Conservation (phyloP, 805 yeast species). For the Saccharomycopsis sp. region DNA sequence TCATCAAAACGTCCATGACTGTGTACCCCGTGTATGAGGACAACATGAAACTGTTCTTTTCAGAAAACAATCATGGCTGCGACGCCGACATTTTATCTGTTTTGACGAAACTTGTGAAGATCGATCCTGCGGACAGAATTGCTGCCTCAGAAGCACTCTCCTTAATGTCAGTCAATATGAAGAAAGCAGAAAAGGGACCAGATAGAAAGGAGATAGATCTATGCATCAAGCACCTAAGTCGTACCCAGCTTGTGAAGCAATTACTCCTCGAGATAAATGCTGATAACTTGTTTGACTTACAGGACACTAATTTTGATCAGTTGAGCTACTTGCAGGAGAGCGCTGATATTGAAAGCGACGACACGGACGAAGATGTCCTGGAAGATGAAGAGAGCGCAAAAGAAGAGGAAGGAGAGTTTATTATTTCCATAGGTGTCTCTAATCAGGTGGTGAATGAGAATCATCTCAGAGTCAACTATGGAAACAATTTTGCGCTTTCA, state of each 20-base stretch:
- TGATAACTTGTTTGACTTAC: neutral
- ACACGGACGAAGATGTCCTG: neutral
- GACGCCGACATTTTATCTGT: neutral
- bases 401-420: neutral
- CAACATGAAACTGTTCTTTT: neutral
- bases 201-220: neutral
- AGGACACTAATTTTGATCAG: neutral
- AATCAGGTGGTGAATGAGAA: neutral
- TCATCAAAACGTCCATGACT: constrained; percentile 1
- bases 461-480: neutral
- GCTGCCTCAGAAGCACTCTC: neutral
- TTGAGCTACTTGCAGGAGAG: neutral
- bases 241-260: neutral
- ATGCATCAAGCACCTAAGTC: neutral
- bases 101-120: neutral
- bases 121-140: neutral
- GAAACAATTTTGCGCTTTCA: neutral
- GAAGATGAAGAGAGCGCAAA: neutral
- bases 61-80: neutral
- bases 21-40: neutral
- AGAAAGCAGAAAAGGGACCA: neutral
- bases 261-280: neutral
- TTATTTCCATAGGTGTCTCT: constrained; percentile 1
- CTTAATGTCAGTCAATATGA: neutral
- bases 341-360: neutral